These are phyloP conservation scores for Penicillium lividum DNA, from an alignment of 495 filamentous ascomycete species.

Conservation along the genomic window DNA sequence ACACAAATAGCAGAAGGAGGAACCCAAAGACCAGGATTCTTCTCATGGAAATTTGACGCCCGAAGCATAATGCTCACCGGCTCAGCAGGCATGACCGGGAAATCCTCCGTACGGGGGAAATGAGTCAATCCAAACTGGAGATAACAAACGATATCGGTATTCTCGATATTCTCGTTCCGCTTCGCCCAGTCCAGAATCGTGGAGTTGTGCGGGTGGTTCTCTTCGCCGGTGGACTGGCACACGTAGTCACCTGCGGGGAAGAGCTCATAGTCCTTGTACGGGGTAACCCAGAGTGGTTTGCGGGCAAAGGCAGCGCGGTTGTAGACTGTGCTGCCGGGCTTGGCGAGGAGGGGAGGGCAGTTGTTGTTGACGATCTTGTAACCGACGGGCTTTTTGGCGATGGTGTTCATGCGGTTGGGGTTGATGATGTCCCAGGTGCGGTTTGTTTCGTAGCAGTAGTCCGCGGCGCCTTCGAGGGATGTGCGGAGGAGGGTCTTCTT, in stretches of 20 bases:
- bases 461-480: slow-evolving; percentile 40
- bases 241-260: slow-evolving; percentile 55
- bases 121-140: slow-evolving; percentile 62
- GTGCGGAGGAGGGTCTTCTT: slow-evolving; percentile 47
- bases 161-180: slow-evolving; percentile 52
- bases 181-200: slow-evolving; percentile 45
- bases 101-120: slow-evolving; percentile 58
- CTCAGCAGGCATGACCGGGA: slow-evolving; percentile 72
- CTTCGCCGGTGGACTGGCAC: slow-evolving; percentile 39
- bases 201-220: slow-evolving; percentile 38
- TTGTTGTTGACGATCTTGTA: slow-evolving; percentile 44
- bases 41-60: slow-evolving; percentile 69
- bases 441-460: slow-evolving; percentile 49
- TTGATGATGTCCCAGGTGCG: slow-evolving; percentile 54
- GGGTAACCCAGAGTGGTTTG: slow-evolving; percentile 40
- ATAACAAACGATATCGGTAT: slow-evolving; percentile 58
- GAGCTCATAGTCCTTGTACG: slow-evolving; percentile 45
- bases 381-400: slow-evolving; percentile 39
- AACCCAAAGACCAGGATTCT: slow-evolving; percentile 71
- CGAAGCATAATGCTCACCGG: slow-evolving; percentile 66
- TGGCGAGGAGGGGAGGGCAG: slow-evolving; percentile 36
- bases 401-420: slow-evolving; percentile 41
- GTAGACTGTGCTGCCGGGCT: slow-evolving; percentile 39
- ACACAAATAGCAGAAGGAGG: slow-evolving; percentile 50
- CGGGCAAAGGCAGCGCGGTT: slow-evolving; percentile 41